Conservation (phyloP, 306 rosid species). For the Prunus mongolica region DNA sequence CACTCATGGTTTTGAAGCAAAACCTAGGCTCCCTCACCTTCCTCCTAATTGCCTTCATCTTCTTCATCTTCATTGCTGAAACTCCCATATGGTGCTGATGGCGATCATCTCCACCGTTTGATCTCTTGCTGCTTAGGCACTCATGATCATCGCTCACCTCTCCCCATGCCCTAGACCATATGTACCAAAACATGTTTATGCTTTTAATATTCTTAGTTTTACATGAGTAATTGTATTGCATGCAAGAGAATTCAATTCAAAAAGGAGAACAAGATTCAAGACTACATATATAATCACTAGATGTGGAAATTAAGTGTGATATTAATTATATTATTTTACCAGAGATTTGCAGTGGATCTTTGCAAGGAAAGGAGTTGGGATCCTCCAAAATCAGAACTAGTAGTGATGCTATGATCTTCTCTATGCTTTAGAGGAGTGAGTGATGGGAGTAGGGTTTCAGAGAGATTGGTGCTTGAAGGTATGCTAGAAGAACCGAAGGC, state of each 20-base stretch:
- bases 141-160: background rate
- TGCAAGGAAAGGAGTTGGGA: slow-evolving; percentile 77
- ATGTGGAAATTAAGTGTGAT: background rate
- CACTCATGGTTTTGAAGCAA: slow-evolving; percentile 97
- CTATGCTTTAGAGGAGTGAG: slow-evolving; percentile 34
- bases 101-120: slow-evolving; percentile 28
- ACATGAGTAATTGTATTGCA: background rate
- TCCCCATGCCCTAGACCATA: background rate
- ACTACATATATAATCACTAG: background rate
- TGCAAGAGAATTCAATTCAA: background rate
- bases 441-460: slow-evolving; percentile 66
- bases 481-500: slow-evolving; percentile 24
- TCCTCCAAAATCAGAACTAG: slow-evolving; percentile 36
- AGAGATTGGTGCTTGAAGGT: slow-evolving; percentile 37
- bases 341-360: slow-evolving; percentile 65
- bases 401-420: slow-evolving; percentile 27
- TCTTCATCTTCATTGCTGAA: slow-evolving; percentile 81
- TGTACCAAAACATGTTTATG: background rate
- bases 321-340: slow-evolving; percentile 35
- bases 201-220: background rate
- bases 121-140: slow-evolving; percentile 34
- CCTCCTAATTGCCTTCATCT: slow-evolving; percentile 71
- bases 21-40: slow-evolving; percentile 98
- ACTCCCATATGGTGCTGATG: slow-evolving; percentile 40
- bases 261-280: background rate